A percentile compares a stretch with the other conserved stretches of the same genome.
Conservation (phyloP, 192 early-diverging fungal genomes). For the Chytriomyces confervae region DNA sequence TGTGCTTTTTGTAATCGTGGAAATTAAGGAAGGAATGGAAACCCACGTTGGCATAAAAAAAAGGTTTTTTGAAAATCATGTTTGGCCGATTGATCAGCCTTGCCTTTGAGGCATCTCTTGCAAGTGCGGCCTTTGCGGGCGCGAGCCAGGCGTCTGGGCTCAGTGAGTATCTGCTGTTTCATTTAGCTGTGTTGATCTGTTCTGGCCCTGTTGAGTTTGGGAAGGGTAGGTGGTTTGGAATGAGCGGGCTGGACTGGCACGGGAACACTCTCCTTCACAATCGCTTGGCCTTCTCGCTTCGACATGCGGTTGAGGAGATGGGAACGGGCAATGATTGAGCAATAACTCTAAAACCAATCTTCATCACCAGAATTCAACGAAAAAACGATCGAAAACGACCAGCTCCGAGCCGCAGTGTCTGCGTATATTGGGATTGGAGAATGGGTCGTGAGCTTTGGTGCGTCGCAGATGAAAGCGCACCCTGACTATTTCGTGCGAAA, state of each 20-base stretch:
- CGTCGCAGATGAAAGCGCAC: slow-evolving; percentile 41
- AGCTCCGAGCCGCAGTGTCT: slow-evolving; percentile 33
- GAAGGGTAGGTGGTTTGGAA: not conserved
- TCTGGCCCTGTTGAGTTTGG: too few relatives aligned
- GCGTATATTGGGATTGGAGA: slow-evolving; percentile 47
- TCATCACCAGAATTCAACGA: slow-evolving; percentile 39
- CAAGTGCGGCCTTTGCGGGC: slow-evolving; percentile 47
- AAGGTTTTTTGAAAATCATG: not conserved
- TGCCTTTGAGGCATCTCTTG: slow-evolving; percentile 44
- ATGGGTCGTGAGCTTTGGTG: slow-evolving; percentile 41
- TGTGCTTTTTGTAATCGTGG: too few relatives aligned
- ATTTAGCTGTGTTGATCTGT: not conserved
- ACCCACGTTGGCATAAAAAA: not conserved
- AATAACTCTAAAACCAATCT: not conserved
- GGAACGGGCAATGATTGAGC: not conserved
- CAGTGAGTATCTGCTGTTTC: slow-evolving; percentile 24
- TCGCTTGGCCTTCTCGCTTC: not conserved
- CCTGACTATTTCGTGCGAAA: slow-evolving; percentile 39
- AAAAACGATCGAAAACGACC: slow-evolving; percentile 51
- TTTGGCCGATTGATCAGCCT: slow-evolving; percentile 37
- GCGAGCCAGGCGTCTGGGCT: slow-evolving; percentile 40
- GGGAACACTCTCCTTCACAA: not conserved
- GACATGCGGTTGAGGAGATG: not conserved
- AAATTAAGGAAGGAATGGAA: too few relatives aligned
- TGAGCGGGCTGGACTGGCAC: not conserved